Evolutionary conservation across 202 grass and related monocot species (phyloP).

Genomic region (Carex sylvatica): DNA sequence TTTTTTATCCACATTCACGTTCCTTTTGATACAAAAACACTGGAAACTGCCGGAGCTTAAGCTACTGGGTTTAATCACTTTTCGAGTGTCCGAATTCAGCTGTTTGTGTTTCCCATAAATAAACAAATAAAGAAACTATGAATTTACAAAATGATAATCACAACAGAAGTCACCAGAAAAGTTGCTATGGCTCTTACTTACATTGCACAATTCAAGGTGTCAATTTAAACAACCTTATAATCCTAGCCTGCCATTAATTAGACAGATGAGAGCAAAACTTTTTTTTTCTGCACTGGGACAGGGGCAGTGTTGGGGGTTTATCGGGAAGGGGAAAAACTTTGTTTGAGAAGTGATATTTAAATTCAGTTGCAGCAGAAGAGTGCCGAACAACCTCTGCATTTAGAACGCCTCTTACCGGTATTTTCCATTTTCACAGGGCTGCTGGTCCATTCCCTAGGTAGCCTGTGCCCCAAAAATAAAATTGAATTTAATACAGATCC

Average conservation of each 20-base stretch:
- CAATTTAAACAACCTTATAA: conserved; percentile 19
- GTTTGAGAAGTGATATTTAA: not conserved
- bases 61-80: not conserved
- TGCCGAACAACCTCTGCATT: conserved; percentile 36
- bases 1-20: not conserved
- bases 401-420: conserved; percentile 8
- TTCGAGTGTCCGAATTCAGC: not conserved
- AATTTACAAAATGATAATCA: conserved; percentile 15
- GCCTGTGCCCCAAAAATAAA: conserved; percentile 9
- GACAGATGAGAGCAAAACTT: conserved; percentile 13
- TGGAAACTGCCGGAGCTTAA: not conserved
- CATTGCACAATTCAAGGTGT: not conserved
- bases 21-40: not conserved
- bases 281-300: not conserved
- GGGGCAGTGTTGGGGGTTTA: not conserved
- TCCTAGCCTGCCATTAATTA: conserved; percentile 18
- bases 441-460: conserved; percentile 32
- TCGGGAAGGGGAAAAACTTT: not conserved
- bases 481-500: not conserved
- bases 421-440: conserved; percentile 36
- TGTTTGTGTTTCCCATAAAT: not conserved
- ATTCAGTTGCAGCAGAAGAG: conserved; percentile 87
- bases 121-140: not conserved
- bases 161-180: not conserved
- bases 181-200: not conserved